phyloP scores from a whole-genome alignment of 2,329 filamentous ascomycete species.

The Juglanconis oblonga region DNA sequence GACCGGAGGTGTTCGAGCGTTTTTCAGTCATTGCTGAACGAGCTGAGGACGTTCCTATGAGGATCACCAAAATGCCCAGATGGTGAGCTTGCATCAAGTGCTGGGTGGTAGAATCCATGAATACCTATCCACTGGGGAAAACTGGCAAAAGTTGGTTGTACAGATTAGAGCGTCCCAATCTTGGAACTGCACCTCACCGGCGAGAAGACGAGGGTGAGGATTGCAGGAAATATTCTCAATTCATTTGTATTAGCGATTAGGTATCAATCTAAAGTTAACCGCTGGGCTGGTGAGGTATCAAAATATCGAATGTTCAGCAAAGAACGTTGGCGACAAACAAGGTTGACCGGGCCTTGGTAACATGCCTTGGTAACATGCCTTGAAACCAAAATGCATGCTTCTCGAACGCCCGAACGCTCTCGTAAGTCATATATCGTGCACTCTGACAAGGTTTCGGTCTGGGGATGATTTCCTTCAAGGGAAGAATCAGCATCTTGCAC shows the following conservation, averaged over 20 bases:
- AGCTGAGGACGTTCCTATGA: not conserved
- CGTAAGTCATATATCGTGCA: not conserved
- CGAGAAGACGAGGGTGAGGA: no score
- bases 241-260: not conserved
- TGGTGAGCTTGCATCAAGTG: not conserved
- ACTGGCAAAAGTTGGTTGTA: not conserved
- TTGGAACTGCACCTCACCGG: no score
- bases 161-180: no score
- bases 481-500: not conserved
- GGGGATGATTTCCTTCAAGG: no score
- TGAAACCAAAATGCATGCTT: not conserved
- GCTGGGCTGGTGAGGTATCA: not conserved
- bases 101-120: not conserved
- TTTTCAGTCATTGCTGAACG: no score
- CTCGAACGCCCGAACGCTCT: not conserved
- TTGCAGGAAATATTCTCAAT: not conserved
- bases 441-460: no score
- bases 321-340: not conserved
- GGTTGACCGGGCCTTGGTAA: not conserved
- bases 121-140: not conserved
- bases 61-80: not conserved
- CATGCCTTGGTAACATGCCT: not conserved
- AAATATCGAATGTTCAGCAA: not conserved
- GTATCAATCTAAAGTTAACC: not conserved
- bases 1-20: no score